These are phyloP conservation scores for Lecanicillium sp. DNA, from an alignment of 2,329 filamentous ascomycete species.

Conservation along the genomic window DNA sequence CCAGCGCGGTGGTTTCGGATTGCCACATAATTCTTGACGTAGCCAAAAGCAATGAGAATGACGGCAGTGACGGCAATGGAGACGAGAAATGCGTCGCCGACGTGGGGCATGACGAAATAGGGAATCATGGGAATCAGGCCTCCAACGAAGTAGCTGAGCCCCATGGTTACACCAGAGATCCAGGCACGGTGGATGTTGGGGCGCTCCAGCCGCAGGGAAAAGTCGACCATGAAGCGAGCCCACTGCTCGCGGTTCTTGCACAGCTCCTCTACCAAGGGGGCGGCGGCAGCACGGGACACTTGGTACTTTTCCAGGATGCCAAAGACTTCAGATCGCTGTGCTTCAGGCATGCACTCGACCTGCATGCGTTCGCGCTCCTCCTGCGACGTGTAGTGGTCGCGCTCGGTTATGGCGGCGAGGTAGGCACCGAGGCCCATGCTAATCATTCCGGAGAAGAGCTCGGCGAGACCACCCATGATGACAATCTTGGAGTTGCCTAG, in stretches of 20 bases:
- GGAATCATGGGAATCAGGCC: constrained; percentile 64
- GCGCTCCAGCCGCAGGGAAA: constrained; percentile 43
- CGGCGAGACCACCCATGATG: constrained; percentile 65
- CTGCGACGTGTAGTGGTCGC: constrained; percentile 41
- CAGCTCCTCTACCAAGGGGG: constrained; percentile 42
- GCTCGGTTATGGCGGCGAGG: constrained; percentile 55
- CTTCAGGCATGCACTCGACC: constrained; percentile 32
- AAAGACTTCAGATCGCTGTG: constrained; percentile 40
- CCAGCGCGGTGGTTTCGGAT: constrained; percentile 44
- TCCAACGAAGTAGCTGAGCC: constrained; percentile 61
- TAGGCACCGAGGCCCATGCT: constrained; percentile 73
- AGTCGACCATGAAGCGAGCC: constrained; percentile 53
- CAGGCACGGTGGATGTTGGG: constrained; percentile 35
- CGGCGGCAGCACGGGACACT: constrained; percentile 33
- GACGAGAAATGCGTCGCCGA: constrained; percentile 45
- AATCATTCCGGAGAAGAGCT: constrained; percentile 68
- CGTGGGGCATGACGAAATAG: constrained; percentile 51
- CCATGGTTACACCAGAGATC: constrained; percentile 57
- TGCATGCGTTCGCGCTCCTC: constrained; percentile 35
- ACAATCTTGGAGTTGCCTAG: constrained; percentile 59
- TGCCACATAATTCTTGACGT: constrained; percentile 51
- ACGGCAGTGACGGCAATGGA: constrained; percentile 54
- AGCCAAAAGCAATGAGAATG: constrained; percentile 57
- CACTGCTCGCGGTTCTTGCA: constrained; percentile 38
- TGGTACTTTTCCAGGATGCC: constrained; percentile 43